Percentiles rank a stretch among this genome's conserved stretches.
Conservation (phyloP, 2,329 filamentous ascomycete genomes). For the Trichoderma harzianum region DNA sequence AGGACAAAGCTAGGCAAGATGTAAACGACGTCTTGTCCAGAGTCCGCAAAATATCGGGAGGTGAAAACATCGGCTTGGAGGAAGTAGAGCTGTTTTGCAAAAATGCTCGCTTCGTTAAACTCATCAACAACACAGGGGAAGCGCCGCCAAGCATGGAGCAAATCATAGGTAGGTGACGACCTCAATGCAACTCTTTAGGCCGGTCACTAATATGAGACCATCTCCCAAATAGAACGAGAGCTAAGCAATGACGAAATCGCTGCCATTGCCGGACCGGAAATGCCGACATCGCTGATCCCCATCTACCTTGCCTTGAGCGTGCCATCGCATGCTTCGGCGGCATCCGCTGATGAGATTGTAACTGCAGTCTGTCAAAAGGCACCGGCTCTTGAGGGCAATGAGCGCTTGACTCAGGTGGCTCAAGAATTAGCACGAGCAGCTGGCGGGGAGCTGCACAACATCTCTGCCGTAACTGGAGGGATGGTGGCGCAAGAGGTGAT, state of each 20-base stretch:
- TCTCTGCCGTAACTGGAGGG: conserved; percentile 80
- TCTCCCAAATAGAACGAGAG: conserved; percentile 46
- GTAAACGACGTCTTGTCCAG: conserved; percentile 67
- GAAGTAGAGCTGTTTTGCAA: conserved; percentile 94
- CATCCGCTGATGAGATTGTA: conserved; percentile 54
- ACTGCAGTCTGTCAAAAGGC: conserved; percentile 40
- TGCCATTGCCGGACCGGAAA: conserved; percentile 43
- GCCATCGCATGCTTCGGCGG: conserved; percentile 44
- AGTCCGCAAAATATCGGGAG: conserved; percentile 53
- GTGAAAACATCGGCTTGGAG: conserved; percentile 56
- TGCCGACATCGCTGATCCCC: conserved; percentile 60
- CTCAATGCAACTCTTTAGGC: conserved; percentile 28
- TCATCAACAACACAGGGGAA: conserved; percentile 60
- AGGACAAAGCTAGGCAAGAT: conserved; percentile 77
- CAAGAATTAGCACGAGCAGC: conserved; percentile 71
- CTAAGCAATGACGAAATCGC: conserved; percentile 52
- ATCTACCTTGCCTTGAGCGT: conserved; percentile 66
- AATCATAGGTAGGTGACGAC: conserved; percentile 45
- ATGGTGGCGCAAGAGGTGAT: conserved; percentile 97
- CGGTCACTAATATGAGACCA: neutral
- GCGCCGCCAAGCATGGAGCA: conserved; percentile 48
- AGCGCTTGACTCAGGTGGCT: conserved; percentile 52
- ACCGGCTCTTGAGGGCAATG: conserved; percentile 47
- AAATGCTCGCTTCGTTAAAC: conserved; percentile 87
- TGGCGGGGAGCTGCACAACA: conserved; percentile 88